Conservation (phyloP, 2,329 filamentous ascomycete genomes). For the Fusarium camptoceras region DNA sequence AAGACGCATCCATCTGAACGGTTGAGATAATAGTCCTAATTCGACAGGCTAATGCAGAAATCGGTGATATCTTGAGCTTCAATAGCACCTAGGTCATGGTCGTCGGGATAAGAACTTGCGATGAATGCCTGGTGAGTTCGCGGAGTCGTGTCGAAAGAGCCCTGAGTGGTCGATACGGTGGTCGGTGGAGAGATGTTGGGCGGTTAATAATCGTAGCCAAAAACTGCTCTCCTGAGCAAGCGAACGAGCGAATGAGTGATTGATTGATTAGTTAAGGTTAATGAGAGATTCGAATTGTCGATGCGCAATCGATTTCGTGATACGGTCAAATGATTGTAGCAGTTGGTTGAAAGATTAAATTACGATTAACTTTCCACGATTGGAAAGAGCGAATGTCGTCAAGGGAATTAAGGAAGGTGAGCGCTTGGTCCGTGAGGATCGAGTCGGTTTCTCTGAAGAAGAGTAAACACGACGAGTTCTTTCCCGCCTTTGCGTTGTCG, state of each 20-base stretch:
- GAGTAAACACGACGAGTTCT: slow-evolving; percentile 38
- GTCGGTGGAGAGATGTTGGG: slow-evolving; percentile 46
- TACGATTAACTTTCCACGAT: slow-evolving; percentile 42
- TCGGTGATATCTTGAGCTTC: slow-evolving; percentile 23
- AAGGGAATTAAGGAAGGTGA: slow-evolving; percentile 38
- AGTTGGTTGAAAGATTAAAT: slow-evolving; percentile 46
- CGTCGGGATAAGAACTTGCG: slow-evolving; percentile 26
- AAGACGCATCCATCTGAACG: slow-evolving; percentile 22
- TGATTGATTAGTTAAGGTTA: slow-evolving; percentile 33
- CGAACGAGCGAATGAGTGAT: slow-evolving; percentile 38
- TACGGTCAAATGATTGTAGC: slow-evolving; percentile 38
- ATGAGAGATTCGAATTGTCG: slow-evolving; percentile 23
- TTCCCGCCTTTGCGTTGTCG: slow-evolving; percentile 43
- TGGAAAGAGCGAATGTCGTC: slow-evolving; percentile 40
- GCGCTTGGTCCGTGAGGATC: slow-evolving; percentile 34
- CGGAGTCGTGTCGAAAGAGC: slow-evolving; percentile 6
- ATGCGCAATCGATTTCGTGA: slow-evolving; percentile 31
- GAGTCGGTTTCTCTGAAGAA: slow-evolving; percentile 26
- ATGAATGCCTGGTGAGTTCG: slow-evolving; percentile 27
- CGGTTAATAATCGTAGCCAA: slow-evolving; percentile 49
- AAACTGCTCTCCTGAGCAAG: slow-evolving; percentile 45
- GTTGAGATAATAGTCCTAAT: slow-evolving; percentile 15
- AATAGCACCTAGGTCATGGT: slow-evolving; percentile 38
- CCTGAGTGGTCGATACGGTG: slow-evolving; percentile 30
- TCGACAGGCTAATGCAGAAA: slow-evolving; percentile 24